A percentile compares a stretch with the other conserved stretches of the same genome.
phyloP scores from a whole-genome alignment of 1,139 yeast species.

The Blastobotrys buckinghamii region DNA sequence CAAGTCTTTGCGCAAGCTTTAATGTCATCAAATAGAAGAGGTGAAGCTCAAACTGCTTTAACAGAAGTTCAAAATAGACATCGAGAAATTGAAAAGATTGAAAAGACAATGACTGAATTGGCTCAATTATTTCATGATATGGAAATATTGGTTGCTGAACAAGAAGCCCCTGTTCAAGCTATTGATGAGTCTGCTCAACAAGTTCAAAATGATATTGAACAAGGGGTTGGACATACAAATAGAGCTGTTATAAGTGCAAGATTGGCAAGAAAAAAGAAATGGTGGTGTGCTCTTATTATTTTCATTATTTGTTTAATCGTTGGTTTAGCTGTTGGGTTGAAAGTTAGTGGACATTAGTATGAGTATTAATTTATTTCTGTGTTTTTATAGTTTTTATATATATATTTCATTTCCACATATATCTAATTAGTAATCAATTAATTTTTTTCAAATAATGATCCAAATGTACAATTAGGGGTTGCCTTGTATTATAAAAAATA shows the following conservation, averaged over 20 bases:
- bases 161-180: conserved; percentile 81
- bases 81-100: conserved; percentile 90
- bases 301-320: conserved; percentile 62
- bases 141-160: conserved; percentile 95
- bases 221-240: conserved; percentile 91
- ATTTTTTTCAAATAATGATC: too few relatives aligned
- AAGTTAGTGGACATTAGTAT: too few relatives aligned
- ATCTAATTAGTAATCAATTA: too few relatives aligned
- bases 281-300: conserved; percentile 74
- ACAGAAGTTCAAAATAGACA: conserved; percentile 97
- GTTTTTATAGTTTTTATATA: too few relatives aligned
- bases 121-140: conserved; percentile 92
- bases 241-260: conserved; percentile 86
- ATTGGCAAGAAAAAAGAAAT: conserved; percentile 86
- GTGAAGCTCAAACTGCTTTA: conserved; percentile 93
- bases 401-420: too few relatives aligned
- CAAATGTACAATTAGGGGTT: too few relatives aligned
- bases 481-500: too few relatives aligned
- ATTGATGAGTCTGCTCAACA: conserved; percentile 73
- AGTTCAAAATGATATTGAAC: conserved; percentile 88
- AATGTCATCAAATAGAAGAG: conserved; percentile 86
- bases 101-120: conserved; percentile 91
- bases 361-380: too few relatives aligned
- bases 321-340: conserved; percentile 43
- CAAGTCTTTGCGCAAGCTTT: conserved; percentile 94